Percentiles rank a stretch among this genome's conserved stretches.
Evolutionary conservation across 2,329 filamentous ascomycete species (phyloP).

Genomic region (Cryphonectria radicalis): DNA sequence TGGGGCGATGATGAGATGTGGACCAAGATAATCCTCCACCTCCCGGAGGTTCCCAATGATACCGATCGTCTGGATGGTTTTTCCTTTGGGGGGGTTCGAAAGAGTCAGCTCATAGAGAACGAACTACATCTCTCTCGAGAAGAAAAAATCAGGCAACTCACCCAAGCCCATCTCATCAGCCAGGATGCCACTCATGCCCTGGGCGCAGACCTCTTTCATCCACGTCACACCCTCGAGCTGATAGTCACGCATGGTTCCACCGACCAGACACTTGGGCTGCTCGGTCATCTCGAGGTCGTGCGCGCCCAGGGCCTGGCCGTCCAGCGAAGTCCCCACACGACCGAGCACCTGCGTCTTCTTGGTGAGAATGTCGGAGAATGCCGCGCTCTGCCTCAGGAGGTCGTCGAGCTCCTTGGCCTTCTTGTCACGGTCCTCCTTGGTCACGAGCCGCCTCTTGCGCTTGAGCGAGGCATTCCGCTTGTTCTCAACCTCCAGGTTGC

Average conservation of each 20-base stretch:
- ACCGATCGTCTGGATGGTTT: constrained; percentile 90
- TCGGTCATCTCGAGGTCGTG: constrained; percentile 77
- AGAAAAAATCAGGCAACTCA: constrained; percentile 38
- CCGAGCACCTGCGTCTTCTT: constrained; percentile 67
- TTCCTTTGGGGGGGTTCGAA: constrained; percentile 54
- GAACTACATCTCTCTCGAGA: too few relatives aligned
- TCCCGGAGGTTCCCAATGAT: constrained; percentile 87
- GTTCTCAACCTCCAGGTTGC: constrained; percentile 54
- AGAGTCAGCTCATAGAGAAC: constrained; percentile 22
- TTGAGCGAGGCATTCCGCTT: constrained; percentile 46
- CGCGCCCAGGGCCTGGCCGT: constrained; percentile 63
- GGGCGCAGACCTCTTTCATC: constrained; percentile 81
- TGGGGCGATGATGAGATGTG: constrained; percentile 88
- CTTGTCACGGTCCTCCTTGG: constrained; percentile 57
- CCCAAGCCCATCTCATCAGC: constrained; percentile 92
- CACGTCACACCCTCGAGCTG: constrained; percentile 94
- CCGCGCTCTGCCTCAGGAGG: constrained; percentile 61
- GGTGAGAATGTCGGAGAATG: constrained; percentile 66
- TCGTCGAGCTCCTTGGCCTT: constrained; percentile 65
- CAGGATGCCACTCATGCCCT: constrained; percentile 88
- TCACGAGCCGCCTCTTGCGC: constrained; percentile 54
- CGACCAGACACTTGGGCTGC: constrained; percentile 79
- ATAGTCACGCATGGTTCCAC: constrained; percentile 91
- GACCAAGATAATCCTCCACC: constrained; percentile 79
- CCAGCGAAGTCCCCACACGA: constrained; percentile 62